Evolutionary conservation across 345 rosid genomes (phyloP), one percentile per base, ranked within the genome.

Genomic region (Alliaria petiolata): DNA sequence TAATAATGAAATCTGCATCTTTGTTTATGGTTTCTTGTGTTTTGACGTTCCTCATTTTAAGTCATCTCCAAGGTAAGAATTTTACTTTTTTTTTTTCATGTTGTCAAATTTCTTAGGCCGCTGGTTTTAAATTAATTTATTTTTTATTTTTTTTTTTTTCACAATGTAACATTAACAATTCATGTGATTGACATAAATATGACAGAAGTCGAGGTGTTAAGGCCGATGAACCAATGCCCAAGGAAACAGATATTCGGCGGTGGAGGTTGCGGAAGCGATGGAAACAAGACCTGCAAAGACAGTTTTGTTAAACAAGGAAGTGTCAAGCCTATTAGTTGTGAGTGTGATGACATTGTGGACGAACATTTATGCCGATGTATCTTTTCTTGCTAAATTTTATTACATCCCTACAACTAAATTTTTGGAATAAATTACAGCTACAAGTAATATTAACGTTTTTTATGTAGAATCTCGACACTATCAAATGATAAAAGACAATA

Each of bases 251-350:
- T 60, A 25, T 60, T 60, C 50, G 50, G 50, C 8, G 50, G 50
- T 60, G 65, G 65, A 60, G 50, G 65, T 40, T 60, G 65, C 65
- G 36, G 65, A 43, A 9, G 25, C n/a, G 50, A 60, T 42, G 65
- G 36, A 60, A 60, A 60, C 66, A 42, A 61, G 28, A 61, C 66
- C 1, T 61, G 52, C 66, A 43, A 25, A 26, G 8, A 42, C 8
- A n/a, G 25, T 10, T 61, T 61, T 61, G 15, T 26, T 43, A 26
- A 61, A 28, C 51, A 43, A 61, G 51, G 51, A 25, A 8, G 50
- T 15, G 38, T 19, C 7, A 36, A 42, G 38, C 51, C 66, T 8
- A n/a, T 28, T 8, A 60, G 65, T 42, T 60, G 65, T 11, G 50
- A 40, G 36, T 60, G 65, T 60, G 65, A 60, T 13, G 50, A 42